Base-by-base conservation (phyloP, 371 early-diverging fungal genomes). In the Capniomyces stellatus region DNA sequence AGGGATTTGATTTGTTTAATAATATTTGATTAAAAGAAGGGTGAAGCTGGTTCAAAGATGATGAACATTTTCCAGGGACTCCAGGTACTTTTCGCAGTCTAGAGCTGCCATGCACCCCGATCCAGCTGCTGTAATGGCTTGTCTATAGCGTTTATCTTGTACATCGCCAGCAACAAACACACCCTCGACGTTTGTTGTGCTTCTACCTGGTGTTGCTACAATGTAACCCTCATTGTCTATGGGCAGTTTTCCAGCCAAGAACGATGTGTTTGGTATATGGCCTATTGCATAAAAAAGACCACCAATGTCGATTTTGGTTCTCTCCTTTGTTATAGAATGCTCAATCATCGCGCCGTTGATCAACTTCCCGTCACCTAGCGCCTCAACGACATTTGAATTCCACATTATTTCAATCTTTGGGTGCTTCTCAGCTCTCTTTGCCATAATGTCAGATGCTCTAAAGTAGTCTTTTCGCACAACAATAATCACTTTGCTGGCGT, bases 231-330 rank as follows among this genome's bases (percentile, higher is more conserved):
- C 83, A 46, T 75, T 74, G 70, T 92, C 87, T 49, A 86, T 60
- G 31, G 82, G 75, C 46, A 95, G 66, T 64, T 77, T 74, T 29
- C 75, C 78, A 70, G 74, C 76, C 58, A 94, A 82, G 54, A 85
- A 71, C 19, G 68, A 54, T 15, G 87, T 89, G 66, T 94, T 94
- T 42, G 98, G 98, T 49, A 68, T 75, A 70, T 99, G 99, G 35
- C 99, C 99, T 62, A 99, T 96, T 43, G 97, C 99, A 72, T 95
- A 99, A 74, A 99, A 98, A 54, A 98, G 72, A 29, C 98, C 99
- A 54, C 79, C 85, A 53, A 87, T 87, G 21, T 74, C 69, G 48
- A 94, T 61, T 40, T 75, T 66, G 54, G 73, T 67, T 24, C 71
- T 74, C 69, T 81, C 79, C 58, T 75, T 60, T 56, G 87, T 80